phyloP scores from a whole-genome alignment of 164 flowering plant genomes.

The Vitis cinerea region DNA sequence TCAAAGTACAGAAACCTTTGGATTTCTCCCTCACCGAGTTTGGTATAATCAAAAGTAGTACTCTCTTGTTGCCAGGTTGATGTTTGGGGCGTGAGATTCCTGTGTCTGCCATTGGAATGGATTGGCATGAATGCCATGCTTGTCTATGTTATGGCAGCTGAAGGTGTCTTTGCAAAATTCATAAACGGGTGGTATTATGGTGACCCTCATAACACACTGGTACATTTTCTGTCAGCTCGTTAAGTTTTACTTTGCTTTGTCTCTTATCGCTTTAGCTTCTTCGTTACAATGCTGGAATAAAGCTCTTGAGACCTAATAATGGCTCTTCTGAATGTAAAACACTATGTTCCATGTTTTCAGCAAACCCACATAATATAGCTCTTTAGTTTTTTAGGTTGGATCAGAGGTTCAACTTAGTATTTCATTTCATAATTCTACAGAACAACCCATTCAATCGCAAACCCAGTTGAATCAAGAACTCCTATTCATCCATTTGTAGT shows the following conservation, averaged over 20 bases:
- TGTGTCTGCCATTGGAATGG: slow-evolving; percentile 84
- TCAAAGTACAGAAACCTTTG: too few species aligned
- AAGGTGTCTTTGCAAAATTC: slow-evolving; percentile 87
- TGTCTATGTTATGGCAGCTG: slow-evolving; percentile 91
- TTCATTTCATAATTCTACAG: too few species aligned
- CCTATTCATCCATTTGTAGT: neutral
- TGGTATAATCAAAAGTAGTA: neutral
- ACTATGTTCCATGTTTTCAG: too few species aligned
- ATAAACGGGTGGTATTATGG: slow-evolving; percentile 90
- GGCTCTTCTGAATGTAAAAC: too few species aligned
- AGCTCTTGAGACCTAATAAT: neutral
- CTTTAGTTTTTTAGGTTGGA: too few species aligned
- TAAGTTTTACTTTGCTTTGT: neutral
- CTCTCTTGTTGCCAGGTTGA: slow-evolving; percentile 58
- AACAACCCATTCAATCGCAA: too few species aligned
- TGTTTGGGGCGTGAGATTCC: slow-evolving; percentile 38
- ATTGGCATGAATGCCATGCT: slow-evolving; percentile 99
- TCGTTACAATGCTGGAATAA: neutral
- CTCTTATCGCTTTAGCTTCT: neutral
- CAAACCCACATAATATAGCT: too few species aligned
- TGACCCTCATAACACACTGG: slow-evolving; percentile 78
- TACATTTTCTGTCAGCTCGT: slow-evolving; percentile 18
- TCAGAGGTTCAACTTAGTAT: too few species aligned
- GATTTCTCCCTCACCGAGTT: neutral
- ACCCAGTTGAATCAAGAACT: neutral